A percentile compares a stretch with the other conserved stretches of the same genome.
phyloP scores from a whole-genome alignment of 225 moss, liverwort and hornwort genomes.

The Ulota crispa region DNA sequence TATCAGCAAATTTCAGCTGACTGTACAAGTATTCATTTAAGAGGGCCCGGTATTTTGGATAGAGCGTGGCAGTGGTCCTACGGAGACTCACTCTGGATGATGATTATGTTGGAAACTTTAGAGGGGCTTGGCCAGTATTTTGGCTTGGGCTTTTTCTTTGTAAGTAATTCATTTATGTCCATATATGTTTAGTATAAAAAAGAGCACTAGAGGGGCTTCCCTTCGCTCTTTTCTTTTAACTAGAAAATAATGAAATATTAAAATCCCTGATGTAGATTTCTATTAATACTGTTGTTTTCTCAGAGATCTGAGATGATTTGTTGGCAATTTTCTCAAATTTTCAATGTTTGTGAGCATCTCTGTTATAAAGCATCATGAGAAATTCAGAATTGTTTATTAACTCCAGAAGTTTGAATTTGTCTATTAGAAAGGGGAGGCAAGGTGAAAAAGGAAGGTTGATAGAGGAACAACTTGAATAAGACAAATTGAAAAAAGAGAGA shows the following conservation, averaged over 20 bases:
- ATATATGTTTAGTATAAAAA: conserved; percentile 3
- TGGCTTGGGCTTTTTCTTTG: conserved; percentile 27
- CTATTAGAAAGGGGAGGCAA: too few species aligned
- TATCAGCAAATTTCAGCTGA: conserved; percentile 51
- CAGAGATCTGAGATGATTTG: too few species aligned
- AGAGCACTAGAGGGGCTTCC: neutral
- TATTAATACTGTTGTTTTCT: too few species aligned
- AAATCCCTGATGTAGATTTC: neutral
- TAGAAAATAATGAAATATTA: neutral
- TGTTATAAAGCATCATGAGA: too few species aligned
- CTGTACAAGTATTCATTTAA: conserved; percentile 32
- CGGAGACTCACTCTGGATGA: conserved; percentile 31
- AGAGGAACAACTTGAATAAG: too few species aligned
- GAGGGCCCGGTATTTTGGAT: conserved; percentile 30
- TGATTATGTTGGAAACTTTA: conserved; percentile 26
- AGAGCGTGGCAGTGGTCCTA: conserved; percentile 25
- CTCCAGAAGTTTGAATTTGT: too few species aligned
- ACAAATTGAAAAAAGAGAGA: too few species aligned
- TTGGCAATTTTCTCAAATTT: too few species aligned
- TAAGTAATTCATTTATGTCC: conserved; percentile 41
- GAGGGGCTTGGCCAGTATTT: conserved; percentile 22
- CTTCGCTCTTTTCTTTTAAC: neutral
- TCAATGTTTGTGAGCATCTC: too few species aligned
- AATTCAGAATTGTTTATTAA: too few species aligned
- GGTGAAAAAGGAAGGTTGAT: too few species aligned